Evolutionary conservation across 2,329 filamentous ascomycete genomes (phyloP), one percentile per base, ranked within the genome.

Genomic region (Diaporthe nobilis): DNA sequence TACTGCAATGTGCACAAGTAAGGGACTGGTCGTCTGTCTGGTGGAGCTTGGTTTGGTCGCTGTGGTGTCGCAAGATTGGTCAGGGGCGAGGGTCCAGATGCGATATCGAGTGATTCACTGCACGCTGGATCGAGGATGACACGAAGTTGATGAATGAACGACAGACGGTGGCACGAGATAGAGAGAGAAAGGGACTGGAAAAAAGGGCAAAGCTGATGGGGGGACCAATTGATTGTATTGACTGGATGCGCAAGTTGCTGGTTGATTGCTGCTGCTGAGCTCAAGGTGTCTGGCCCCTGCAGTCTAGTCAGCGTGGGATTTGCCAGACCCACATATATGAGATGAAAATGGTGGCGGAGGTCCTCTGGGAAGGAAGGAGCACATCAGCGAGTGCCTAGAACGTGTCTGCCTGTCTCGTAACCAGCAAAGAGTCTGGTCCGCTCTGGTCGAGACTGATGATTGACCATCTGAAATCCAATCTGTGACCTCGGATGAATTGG

Each of bases 281-380:
- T 68, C 65, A 7, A 53, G 22, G 13, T 68, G 42, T 31, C 13
- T 49, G 8, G 61, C 61, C 61, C 61, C 61, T 67, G 65, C 65
- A 70, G 47, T 42, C 31, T 51, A 68, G 65, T 70, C 47, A 55
- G 65, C 65, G 34, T 70, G 65, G 65, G 65, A 70, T 70, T 70
- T 55, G 47, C 22, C 51, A 47, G 65, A 31, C 65, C 65, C 65
- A 70, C 65, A 55, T 70, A 70, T 70, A 70, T 70, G 65, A 70
- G 65, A 70, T 70, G 65, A 70, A 70, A 28, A 70, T 70, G 65
- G 65, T 70, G 65, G 65, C 65, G 65, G 65, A 70, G 65, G 65
- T 55, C 10, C 28, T 28, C 47, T 70, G 34, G 49, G 42, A 55
- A 17, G 65, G 49, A 42, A 70, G 49, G 65, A 49, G 49, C 31